Percentiles rank a stretch among this genome's conserved stretches.
phyloP scores from a whole-genome alignment of 257 asterid genomes.

The Solanum medicagineum region DNA sequence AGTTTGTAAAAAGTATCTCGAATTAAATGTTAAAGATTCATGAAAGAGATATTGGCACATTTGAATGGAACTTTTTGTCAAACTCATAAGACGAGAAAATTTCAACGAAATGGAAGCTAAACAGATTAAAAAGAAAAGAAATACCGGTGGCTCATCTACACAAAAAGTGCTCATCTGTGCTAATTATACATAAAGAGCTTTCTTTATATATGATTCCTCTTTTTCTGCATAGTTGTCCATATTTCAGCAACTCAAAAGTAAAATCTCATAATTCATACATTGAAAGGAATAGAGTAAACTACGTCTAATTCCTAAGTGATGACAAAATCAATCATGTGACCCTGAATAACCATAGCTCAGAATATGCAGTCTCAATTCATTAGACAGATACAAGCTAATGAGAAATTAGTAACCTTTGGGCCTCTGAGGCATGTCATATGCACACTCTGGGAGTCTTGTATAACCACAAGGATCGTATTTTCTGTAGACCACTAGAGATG shows the following conservation, averaged over 20 bases:
- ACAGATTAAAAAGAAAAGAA: not conserved
- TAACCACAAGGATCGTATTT: not conserved
- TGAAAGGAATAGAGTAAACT: not conserved
- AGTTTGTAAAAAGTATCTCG: not conserved
- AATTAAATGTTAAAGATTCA: not conserved
- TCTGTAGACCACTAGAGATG: not conserved
- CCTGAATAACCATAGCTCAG: not conserved
- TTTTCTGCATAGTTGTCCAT: not conserved
- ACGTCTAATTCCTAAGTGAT: not conserved
- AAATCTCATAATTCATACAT: not conserved
- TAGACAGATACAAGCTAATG: not conserved
- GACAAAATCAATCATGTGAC: not conserved
- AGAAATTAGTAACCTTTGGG: not conserved
- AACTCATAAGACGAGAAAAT: not conserved
- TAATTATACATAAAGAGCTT: not conserved
- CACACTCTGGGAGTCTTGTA: not conserved
- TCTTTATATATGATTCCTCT: not conserved
- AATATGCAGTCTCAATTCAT: not conserved
- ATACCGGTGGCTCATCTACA: not conserved
- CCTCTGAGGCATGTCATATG: not conserved
- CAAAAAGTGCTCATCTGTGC: not conserved
- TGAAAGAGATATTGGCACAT: not conserved
- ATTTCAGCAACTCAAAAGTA: not conserved
- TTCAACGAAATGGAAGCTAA: not conserved
- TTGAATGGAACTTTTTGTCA: not conserved